Base-by-base conservation (phyloP, 495 filamentous ascomycete genomes). In the Penicillium alfredii region DNA sequence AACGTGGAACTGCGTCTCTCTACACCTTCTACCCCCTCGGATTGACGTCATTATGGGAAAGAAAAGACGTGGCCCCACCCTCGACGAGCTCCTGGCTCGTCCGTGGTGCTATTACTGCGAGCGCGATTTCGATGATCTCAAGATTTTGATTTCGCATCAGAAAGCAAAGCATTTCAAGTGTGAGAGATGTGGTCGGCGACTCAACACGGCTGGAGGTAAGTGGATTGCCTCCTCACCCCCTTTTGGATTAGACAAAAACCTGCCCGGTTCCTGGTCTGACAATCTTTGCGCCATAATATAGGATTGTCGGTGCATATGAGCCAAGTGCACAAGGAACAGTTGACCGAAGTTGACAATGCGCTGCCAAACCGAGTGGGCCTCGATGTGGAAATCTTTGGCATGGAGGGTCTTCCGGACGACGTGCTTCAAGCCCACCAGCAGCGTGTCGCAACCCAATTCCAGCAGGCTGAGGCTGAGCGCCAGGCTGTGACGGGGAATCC, bases 31-130 rank as follows among this genome's bases (percentile, higher is more conserved):
- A 17, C 32, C 8, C 33, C 9, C 17, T 7, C 17, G 36, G 4
- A 34, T 13, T 24, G 32, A 13, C 22, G 15, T 30, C 40, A 51
- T 19, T 30, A 93, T 92, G 81, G 83, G 80, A 42, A 94, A 93
- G 63, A 92, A 88, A 69, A 79, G 84, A 58, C 75, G 77, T 42
- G 81, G 84, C 53, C 88, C 89, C 29, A 79, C 86, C 44, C 61
- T 94, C 49, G 84, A 97, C 55, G 88, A 96, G 66, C 69, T 94
- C 32, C 72, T 97, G 18, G 72, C 72, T 38, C 81, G 90, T 29
- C 84, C 92, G 24, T 97, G 88, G 88, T 98, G 92, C 69, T 98
- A 95, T 63, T 98, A 98, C 66, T 98, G 92, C 67, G 92, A 97
- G 67, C 80, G 90, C 62, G 92, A 96, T 64, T 98, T 98, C 48